phyloP scores from a whole-genome alignment of 2,329 filamentous ascomycete genomes.

The Zalaria sp. region DNA sequence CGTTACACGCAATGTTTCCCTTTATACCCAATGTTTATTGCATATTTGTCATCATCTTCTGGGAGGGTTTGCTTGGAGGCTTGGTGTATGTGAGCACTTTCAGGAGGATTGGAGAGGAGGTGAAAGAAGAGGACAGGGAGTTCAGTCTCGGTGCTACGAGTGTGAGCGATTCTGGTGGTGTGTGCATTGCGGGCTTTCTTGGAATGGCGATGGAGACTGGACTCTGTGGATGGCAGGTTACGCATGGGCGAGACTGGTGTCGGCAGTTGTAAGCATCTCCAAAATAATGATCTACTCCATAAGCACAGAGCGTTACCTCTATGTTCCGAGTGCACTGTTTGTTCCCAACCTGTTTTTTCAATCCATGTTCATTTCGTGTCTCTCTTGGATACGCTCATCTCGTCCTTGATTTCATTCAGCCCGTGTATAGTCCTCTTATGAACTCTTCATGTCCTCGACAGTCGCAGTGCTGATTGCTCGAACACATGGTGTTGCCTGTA shows the following conservation, averaged over 20 bases:
- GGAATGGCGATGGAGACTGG: conserved; percentile 71
- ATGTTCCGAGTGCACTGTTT: too few species aligned
- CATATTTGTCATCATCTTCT: conserved; percentile 76
- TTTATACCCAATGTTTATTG: conserved; percentile 78
- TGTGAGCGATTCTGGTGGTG: conserved; percentile 82
- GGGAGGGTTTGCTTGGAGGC: conserved; percentile 85
- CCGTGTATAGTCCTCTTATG: too few species aligned
- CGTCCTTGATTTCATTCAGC: too few species aligned
- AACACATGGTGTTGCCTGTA: too few species aligned
- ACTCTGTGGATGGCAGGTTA: conserved; percentile 73
- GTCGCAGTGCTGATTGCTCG: too few species aligned
- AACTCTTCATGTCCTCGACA: too few species aligned
- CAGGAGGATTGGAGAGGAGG: conserved; percentile 77
- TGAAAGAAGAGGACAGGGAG: conserved; percentile 65
- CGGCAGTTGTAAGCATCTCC: conserved; percentile 6
- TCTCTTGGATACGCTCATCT: too few species aligned
- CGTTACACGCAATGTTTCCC: conserved; percentile 60
- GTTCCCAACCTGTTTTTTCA: too few species aligned
- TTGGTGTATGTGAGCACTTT: conserved; percentile 94
- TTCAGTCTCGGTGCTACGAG: conserved; percentile 83
- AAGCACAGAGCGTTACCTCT: too few species aligned
- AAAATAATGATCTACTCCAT: too few species aligned
- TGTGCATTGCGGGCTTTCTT: conserved; percentile 74
- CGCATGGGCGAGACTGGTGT: conserved; percentile 54
- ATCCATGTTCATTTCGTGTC: too few species aligned